Percentiles rank a stretch among this genome's conserved stretches.
Evolutionary conservation across 2,329 filamentous ascomycete species (phyloP).

Genomic region (Xylaria arbuscula): DNA sequence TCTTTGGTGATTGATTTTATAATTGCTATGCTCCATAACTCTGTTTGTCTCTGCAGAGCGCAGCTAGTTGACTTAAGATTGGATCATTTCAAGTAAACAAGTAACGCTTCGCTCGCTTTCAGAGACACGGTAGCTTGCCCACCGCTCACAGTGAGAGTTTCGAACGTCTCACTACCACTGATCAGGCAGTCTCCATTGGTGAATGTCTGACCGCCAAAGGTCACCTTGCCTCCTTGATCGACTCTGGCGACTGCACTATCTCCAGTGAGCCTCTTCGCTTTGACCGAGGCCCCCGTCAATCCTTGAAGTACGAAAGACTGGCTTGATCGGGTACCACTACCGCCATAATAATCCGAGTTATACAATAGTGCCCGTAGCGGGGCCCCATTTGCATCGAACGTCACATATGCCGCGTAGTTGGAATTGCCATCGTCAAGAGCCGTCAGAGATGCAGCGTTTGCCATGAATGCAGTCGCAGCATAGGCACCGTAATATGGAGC

Average conservation of each 20-base stretch:
- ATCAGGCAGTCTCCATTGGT: conserved; percentile 58
- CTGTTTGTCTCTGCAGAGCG: not conserved
- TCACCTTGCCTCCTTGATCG: conserved; percentile 56
- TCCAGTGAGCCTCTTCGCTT: conserved; percentile 59
- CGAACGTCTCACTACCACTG: conserved; percentile 54
- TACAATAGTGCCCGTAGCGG: conserved; percentile 57
- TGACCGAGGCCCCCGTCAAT: conserved; percentile 51
- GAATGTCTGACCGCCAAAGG: conserved; percentile 60
- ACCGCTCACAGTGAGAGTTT: conserved; percentile 50
- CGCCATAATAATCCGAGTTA: conserved; percentile 58
- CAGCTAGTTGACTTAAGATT: no score
- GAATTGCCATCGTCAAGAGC: conserved; percentile 58
- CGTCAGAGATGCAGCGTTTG: conserved; percentile 56
- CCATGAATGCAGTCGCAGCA: conserved; percentile 58
- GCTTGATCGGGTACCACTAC: conserved; percentile 50
- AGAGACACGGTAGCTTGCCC: conserved; percentile 56
- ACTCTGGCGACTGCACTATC: conserved; percentile 56
- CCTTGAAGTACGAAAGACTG: conserved; percentile 58
- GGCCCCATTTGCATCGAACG: conserved; percentile 53
- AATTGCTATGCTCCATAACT: not conserved
- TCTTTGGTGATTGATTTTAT: not conserved
- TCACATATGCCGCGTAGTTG: conserved; percentile 59
- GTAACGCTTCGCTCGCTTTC: conserved; percentile 59
- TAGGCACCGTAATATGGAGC: conserved; percentile 65
- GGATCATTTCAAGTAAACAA: conserved; percentile 57